Percentiles rank a stretch among this genome's conserved stretches.
These are phyloP conservation scores for Heliocybe sulcata DNA, from an alignment of 1,284 basidiomycete species.

Conservation along the genomic window DNA sequence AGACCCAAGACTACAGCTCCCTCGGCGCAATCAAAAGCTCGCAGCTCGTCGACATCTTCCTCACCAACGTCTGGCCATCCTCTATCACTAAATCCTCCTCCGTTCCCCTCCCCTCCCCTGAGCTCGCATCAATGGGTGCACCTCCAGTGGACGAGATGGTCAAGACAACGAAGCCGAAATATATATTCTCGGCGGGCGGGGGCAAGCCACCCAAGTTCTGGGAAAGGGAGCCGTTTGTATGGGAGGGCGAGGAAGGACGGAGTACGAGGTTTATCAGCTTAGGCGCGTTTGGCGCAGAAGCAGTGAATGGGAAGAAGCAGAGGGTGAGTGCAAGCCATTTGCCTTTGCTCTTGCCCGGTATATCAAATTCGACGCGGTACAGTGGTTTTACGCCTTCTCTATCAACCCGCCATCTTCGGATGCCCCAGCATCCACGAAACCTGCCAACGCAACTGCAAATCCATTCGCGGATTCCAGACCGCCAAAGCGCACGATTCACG, in stretches of 20 bases:
- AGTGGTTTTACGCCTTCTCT: slow-evolving; percentile 80
- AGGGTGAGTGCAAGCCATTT: slow-evolving; percentile 45
- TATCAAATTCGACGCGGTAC: not conserved
- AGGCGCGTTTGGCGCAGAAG: slow-evolving; percentile 75
- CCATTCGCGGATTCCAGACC: slow-evolving; percentile 49
- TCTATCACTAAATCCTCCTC: slow-evolving; percentile 61
- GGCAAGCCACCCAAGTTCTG: slow-evolving; percentile 67
- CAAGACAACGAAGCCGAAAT: slow-evolving; percentile 60
- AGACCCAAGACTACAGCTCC: slow-evolving; percentile 44
- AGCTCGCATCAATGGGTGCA: slow-evolving; percentile 36
- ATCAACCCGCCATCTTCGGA: slow-evolving; percentile 36
- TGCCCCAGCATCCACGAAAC: slow-evolving; percentile 32
- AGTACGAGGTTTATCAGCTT: slow-evolving; percentile 78
- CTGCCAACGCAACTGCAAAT: slow-evolving; percentile 65
- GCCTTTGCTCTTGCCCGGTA: not conserved
- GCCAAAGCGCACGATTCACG: slow-evolving; percentile 50
- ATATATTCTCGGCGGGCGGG: slow-evolving; percentile 67
- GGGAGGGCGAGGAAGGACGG: slow-evolving; percentile 67
- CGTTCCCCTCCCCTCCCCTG: slow-evolving; percentile 37
- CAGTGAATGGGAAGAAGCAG: slow-evolving; percentile 65
- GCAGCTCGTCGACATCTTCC: slow-evolving; percentile 73
- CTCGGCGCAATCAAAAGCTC: slow-evolving; percentile 63
- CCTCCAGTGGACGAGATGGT: slow-evolving; percentile 66
- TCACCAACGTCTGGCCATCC: slow-evolving; percentile 77
- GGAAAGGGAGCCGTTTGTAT: slow-evolving; percentile 87